These are phyloP conservation scores for Pittosporum tobira DNA, from an alignment of 129 eudicot species.

Conservation along the genomic window DNA sequence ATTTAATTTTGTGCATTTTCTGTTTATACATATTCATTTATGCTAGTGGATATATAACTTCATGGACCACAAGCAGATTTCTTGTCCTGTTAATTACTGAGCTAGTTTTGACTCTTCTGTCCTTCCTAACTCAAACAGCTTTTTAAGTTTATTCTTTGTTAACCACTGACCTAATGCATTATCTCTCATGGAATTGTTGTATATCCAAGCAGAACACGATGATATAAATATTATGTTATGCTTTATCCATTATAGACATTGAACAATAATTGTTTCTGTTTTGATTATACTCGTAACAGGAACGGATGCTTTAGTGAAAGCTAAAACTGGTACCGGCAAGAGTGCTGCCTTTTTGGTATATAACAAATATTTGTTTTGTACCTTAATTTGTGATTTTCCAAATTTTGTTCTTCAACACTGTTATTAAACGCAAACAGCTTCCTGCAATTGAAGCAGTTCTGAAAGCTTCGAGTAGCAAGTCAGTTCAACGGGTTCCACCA, in stretches of 20 bases:
- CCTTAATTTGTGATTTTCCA: constrained; percentile 1
- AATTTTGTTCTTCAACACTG: constrained; percentile 14
- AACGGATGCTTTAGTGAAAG: constrained; percentile 86
- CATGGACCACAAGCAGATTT: too few species aligned
- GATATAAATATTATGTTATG: neutral
- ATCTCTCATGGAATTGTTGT: neutral
- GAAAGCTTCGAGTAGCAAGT: constrained; percentile 39
- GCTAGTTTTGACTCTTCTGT: too few species aligned
- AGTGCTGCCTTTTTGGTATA: constrained; percentile 93
- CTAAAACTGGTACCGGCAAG: constrained; percentile 90
- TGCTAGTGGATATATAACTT: too few species aligned
- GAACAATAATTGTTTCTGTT: constrained; percentile 6
- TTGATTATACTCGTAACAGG: constrained; percentile 30
- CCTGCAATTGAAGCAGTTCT: constrained; percentile 99
- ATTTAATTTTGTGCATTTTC: too few species aligned
- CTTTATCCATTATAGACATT: neutral
- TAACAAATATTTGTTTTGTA: constrained; percentile 2
- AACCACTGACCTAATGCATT: neutral
- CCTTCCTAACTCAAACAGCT: too few species aligned
- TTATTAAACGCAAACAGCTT: constrained; percentile 84
- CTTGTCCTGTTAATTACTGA: too few species aligned
- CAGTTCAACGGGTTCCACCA: constrained; percentile 45
- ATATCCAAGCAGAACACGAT: neutral
- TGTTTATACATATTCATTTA: too few species aligned
- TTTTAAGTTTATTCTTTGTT: too few species aligned